Evolutionary conservation across 495 filamentous ascomycete species (phyloP).

Genomic region (Penicillium chermesinum): DNA sequence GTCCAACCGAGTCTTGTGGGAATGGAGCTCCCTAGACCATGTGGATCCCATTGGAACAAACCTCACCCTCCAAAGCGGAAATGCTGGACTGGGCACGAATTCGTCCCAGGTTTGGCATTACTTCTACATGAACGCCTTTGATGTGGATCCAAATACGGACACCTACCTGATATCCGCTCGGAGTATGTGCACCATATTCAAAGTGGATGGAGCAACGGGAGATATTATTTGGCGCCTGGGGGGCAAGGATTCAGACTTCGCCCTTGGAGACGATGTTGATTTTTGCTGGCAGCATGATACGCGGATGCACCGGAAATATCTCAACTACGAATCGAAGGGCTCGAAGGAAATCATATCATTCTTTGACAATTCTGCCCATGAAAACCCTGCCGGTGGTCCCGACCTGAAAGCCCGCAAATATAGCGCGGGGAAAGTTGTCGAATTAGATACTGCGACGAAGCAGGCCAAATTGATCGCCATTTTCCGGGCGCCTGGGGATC

Average conservation of each 20-base stretch:
- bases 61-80: constrained; percentile 38
- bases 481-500: constrained; percentile 32
- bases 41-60: constrained; percentile 33
- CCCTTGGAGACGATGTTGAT: constrained; percentile 21
- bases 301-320: constrained; percentile 27
- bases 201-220: constrained; percentile 48
- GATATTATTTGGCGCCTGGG: constrained; percentile 47
- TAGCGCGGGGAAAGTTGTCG: constrained; percentile 45
- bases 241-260: constrained; percentile 33
- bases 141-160: constrained; percentile 27
- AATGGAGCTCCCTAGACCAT: constrained; percentile 27
- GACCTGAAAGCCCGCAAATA: constrained; percentile 18
- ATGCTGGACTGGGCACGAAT: constrained; percentile 38
- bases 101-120: constrained; percentile 29
- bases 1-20: constrained; percentile 24
- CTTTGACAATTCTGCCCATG: constrained; percentile 39
- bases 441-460: constrained; percentile 34
- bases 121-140: constrained; percentile 26
- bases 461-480: constrained; percentile 30
- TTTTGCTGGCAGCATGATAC: constrained; percentile 52
- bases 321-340: constrained; percentile 34
- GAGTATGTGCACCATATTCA: constrained; percentile 45
- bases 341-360: constrained; percentile 37
- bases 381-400: constrained; percentile 22
- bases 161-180: constrained; percentile 49